phyloP scores from a whole-genome alignment of 331 rosid species.

The Acacia concinna region DNA sequence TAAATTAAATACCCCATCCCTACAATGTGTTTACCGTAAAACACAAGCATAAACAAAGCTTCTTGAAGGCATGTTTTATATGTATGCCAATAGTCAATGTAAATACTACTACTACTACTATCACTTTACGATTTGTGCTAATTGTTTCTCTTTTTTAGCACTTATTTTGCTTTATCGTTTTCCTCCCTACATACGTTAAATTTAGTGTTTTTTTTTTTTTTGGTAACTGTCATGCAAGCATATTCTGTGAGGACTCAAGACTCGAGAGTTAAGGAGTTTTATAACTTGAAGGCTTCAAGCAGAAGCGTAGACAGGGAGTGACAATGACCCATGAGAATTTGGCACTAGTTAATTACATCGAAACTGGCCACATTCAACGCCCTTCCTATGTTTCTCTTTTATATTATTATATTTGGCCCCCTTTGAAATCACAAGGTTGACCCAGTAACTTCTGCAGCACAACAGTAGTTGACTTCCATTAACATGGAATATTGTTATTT shows the following conservation, averaged over 20 bases:
- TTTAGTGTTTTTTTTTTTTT: no score
- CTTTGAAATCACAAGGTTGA: slow-evolving; percentile 10
- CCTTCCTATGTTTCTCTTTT: background rate
- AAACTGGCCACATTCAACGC: slow-evolving; percentile 9
- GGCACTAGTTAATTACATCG: background rate
- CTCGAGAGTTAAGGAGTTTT: background rate
- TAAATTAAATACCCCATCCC: background rate
- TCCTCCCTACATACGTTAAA: background rate
- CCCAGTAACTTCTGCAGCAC: background rate
- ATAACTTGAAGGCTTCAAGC: no score
- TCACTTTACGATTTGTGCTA: background rate
- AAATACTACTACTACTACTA: background rate
- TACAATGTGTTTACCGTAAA: background rate
- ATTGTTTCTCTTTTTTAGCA: background rate
- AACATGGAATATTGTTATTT: slow-evolving; percentile 5
- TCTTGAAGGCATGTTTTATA: background rate
- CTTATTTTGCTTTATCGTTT: background rate
- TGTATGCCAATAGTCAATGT: background rate
- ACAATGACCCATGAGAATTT: background rate
- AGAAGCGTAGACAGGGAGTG: background rate
- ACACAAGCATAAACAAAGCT: background rate
- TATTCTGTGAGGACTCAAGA: background rate
- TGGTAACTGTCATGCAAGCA: background rate
- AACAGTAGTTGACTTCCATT: slow-evolving; percentile 20
- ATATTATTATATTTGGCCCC: background rate